phyloP scores from a whole-genome alignment of 1,284 basidiomycete species.

The Coniophora puteana region DNA sequence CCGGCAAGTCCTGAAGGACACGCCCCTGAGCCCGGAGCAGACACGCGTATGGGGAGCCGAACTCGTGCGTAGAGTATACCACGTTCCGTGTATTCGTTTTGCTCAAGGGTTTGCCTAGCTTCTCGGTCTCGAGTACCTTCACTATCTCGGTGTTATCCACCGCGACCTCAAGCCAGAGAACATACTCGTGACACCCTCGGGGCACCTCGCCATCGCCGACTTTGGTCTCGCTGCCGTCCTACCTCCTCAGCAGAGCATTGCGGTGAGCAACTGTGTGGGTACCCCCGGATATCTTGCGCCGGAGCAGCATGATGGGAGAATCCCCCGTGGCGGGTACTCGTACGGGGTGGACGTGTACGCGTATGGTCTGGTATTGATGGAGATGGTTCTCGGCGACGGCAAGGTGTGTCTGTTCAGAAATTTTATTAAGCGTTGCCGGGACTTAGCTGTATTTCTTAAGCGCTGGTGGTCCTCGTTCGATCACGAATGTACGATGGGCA shows the following conservation, averaged over 20 bases:
- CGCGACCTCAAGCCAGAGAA: conserved; percentile 45
- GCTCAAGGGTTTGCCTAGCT: conserved; percentile 16
- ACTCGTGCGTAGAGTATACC: conserved; percentile 1
- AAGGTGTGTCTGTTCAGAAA: too few species aligned
- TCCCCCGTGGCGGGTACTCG: not conserved
- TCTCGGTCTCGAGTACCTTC: conserved; percentile 52
- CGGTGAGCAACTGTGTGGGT: too few species aligned
- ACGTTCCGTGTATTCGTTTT: not conserved
- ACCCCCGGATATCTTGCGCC: conserved; percentile 52
- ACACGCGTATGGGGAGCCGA: conserved; percentile 3
- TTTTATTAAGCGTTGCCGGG: too few species aligned
- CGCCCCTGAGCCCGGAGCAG: not conserved
- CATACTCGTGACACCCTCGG: conserved; percentile 55
- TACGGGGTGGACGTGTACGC: conserved; percentile 1
- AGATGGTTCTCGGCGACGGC: not conserved
- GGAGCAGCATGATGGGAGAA: conserved; percentile 27
- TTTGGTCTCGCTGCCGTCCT: conserved; percentile 53
- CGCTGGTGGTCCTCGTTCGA: not conserved
- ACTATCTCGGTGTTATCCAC: conserved; percentile 32
- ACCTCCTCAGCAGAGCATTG: conserved; percentile 46
- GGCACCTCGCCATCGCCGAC: conserved; percentile 60
- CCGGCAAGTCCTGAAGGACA: not conserved
- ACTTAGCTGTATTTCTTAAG: too few species aligned
- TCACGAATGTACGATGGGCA: not conserved
- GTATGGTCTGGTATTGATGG: not conserved